These are phyloP conservation scores for Sordariomycetes sp. DNA, from an alignment of 2,329 filamentous ascomycete genomes.

Conservation along the genomic window DNA sequence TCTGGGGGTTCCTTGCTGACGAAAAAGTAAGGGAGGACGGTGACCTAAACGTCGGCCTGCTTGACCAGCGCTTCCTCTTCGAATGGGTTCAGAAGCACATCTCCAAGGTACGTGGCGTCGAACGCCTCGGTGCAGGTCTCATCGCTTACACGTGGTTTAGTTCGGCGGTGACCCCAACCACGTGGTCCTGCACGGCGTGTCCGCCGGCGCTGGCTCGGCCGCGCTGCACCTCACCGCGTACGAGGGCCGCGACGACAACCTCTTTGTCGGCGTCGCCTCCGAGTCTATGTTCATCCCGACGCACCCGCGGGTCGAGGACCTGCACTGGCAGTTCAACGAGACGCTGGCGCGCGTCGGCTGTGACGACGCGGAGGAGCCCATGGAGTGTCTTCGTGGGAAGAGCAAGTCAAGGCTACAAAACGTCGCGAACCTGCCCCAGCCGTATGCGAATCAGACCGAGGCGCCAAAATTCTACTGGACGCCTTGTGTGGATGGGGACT, in stretches of 20 bases:
- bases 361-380: constrained; percentile 12
- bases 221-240: constrained; percentile 37
- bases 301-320: constrained; percentile 26
- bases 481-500: constrained; percentile 32
- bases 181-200: constrained; percentile 48
- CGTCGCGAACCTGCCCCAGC: constrained; percentile 20
- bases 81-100: constrained; percentile 38
- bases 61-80: constrained; percentile 48
- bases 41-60: constrained; percentile 46
- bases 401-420: constrained; percentile 21
- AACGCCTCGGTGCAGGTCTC: background rate
- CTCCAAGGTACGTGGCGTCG: constrained; percentile 16
- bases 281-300: constrained; percentile 37
- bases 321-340: constrained; percentile 33
- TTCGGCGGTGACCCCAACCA: constrained; percentile 46
- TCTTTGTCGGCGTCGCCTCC: constrained; percentile 31
- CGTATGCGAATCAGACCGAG: constrained; percentile 22
- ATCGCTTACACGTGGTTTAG: constrained; percentile 8
- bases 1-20: constrained; percentile 49
- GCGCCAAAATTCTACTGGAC: constrained; percentile 34
- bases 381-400: constrained; percentile 27
- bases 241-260: constrained; percentile 25
- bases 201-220: constrained; percentile 46
- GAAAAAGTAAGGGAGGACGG: constrained; percentile 39
- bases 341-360: constrained; percentile 22